Evolutionary conservation across 495 filamentous ascomycete genomes (phyloP).

Genomic region (Penicillium argentinense): DNA sequence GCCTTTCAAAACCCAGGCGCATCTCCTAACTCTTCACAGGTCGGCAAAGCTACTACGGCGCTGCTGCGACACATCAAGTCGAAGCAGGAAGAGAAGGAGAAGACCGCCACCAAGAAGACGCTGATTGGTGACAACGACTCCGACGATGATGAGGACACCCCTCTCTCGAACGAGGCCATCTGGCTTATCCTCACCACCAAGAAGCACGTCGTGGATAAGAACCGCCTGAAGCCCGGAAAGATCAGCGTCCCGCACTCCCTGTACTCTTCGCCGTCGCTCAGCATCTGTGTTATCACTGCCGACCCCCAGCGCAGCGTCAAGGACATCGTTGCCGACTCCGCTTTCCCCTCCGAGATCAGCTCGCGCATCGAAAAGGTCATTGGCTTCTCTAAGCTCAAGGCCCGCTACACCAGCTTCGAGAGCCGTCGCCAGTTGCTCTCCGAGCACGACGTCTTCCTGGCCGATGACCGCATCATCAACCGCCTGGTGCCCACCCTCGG

Average conservation of each 20-base stretch:
- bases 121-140: conserved; percentile 65
- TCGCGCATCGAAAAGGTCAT: conserved; percentile 79
- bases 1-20: conserved; percentile 3
- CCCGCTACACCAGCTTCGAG: conserved; percentile 86
- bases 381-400: conserved; percentile 76
- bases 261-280: conserved; percentile 58
- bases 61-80: conserved; percentile 78
- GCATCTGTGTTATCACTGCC: conserved; percentile 79
- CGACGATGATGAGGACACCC: conserved; percentile 40
- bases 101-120: conserved; percentile 63
- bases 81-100: conserved; percentile 56
- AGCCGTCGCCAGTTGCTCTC: conserved; percentile 75
- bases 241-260: conserved; percentile 68
- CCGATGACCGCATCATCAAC: conserved; percentile 78
- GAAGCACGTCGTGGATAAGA: conserved; percentile 75
- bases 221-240: conserved; percentile 76
- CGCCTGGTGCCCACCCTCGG: conserved; percentile 75
- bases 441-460: conserved; percentile 86
- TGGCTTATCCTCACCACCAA: conserved; percentile 90
- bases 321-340: conserved; percentile 71
- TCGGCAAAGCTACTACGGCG: conserved; percentile 75
- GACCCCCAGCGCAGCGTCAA: conserved; percentile 90
- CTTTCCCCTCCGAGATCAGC: conserved; percentile 71
- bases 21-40: conserved; percentile 43
- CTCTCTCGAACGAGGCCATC: conserved; percentile 61